Percentiles rank a stretch among this genome's conserved stretches.
These are phyloP conservation scores for Penicillium sp. DNA, from an alignment of 2,329 filamentous ascomycete species.

Conservation along the genomic window DNA sequence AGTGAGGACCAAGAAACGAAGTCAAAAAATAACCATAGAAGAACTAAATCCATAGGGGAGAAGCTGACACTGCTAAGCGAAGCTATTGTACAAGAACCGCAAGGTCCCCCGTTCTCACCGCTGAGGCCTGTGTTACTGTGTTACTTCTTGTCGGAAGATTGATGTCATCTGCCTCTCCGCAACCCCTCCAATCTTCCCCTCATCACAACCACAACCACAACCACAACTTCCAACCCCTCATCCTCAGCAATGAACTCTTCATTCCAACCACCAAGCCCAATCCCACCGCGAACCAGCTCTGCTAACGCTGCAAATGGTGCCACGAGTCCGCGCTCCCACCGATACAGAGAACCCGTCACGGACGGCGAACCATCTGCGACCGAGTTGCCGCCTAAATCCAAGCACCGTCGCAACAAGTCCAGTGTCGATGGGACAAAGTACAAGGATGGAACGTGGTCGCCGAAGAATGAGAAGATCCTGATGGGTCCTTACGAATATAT, in stretches of 20 bases:
- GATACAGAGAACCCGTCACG: constrained; percentile 48
- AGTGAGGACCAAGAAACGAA: background rate
- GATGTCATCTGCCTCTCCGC: constrained; percentile 12
- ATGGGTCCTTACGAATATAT: constrained; percentile 55
- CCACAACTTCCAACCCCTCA: background rate
- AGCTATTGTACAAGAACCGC: background rate
- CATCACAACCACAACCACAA: constrained; percentile 15
- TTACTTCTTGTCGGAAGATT: background rate
- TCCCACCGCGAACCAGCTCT: constrained; percentile 76
- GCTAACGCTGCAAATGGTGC: constrained; percentile 51
- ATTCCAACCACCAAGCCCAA: constrained; percentile 66
- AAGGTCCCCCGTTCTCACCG: background rate
- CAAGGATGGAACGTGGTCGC: constrained; percentile 45
- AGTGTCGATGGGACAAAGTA: constrained; percentile 49
- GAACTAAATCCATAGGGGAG: background rate
- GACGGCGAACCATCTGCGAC: constrained; percentile 56
- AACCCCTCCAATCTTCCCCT: constrained; percentile 23
- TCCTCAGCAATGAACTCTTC: constrained; percentile 37
- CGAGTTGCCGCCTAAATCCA: constrained; percentile 45
- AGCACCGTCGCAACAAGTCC: constrained; percentile 45
- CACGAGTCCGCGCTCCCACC: constrained; percentile 18
- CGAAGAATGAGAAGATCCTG: constrained; percentile 51
- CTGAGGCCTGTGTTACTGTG: background rate
- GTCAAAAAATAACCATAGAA: background rate
- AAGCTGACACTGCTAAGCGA: background rate